A percentile compares a stretch with the other conserved stretches of the same genome.
Evolutionary conservation across 768 basidiomycete species (phyloP).

Genomic region (Podaxis sp.): DNA sequence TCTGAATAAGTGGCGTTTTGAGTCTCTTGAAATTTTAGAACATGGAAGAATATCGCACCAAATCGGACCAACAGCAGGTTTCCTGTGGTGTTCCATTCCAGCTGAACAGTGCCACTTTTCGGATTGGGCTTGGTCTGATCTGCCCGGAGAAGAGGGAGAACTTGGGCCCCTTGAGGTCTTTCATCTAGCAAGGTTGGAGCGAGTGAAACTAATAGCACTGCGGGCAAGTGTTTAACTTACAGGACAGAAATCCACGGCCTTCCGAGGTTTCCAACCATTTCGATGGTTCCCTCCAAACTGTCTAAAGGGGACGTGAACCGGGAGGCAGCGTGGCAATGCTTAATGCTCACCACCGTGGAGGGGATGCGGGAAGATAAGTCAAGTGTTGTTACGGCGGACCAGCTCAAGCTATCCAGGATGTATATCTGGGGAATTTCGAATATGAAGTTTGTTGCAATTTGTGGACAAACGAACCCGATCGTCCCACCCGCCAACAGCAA

Average conservation of each 20-base stretch:
- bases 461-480: slow-evolving; percentile 55
- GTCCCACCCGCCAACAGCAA: slow-evolving; percentile 85
- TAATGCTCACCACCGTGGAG: slow-evolving; percentile 45
- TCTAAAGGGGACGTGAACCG: slow-evolving; percentile 34
- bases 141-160: slow-evolving; percentile 41
- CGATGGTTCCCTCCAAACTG: slow-evolving; percentile 79
- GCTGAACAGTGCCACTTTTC: slow-evolving; percentile 62
- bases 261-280: slow-evolving; percentile 83
- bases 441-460: background rate
- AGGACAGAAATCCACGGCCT: slow-evolving; percentile 85
- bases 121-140: slow-evolving; percentile 62
- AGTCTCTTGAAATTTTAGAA: background rate
- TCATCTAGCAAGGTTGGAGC: slow-evolving; percentile 45
- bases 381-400: slow-evolving; percentile 62
- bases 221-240: slow-evolving; percentile 35
- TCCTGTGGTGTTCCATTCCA: slow-evolving; percentile 82
- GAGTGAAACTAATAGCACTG: background rate
- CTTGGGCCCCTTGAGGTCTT: slow-evolving; percentile 51
- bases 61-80: slow-evolving; percentile 69
- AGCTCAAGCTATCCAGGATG: slow-evolving; percentile 70
- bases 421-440: slow-evolving; percentile 47
- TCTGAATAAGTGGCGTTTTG: slow-evolving; percentile 34
- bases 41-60: slow-evolving; percentile 36
- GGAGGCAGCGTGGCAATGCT: background rate
- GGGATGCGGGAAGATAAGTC: slow-evolving; percentile 59